Conservation (phyloP, 2,329 filamentous ascomycete species). For the Onygenales sp. region DNA sequence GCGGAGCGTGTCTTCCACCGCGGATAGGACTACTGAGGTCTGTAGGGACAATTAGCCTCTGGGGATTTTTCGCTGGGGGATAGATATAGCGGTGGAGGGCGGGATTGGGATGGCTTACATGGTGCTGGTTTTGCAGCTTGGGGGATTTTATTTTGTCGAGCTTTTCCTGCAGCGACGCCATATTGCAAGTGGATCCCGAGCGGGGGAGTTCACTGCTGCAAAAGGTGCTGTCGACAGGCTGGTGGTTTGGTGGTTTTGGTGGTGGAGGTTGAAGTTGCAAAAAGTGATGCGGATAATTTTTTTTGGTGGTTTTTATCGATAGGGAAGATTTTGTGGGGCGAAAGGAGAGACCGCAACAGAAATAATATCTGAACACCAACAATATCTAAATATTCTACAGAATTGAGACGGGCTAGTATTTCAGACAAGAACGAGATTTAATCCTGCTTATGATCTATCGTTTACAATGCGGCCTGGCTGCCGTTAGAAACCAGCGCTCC, state of each 20-base stretch:
- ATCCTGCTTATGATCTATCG: background rate
- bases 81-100: background rate
- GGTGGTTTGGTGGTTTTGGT: background rate
- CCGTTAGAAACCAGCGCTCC: too few relatives aligned
- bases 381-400: background rate
- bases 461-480: too few relatives aligned
- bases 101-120: slow-evolving; percentile 47
- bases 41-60: slow-evolving; percentile 25
- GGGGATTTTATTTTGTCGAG: slow-evolving; percentile 96
- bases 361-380: background rate
- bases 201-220: slow-evolving; percentile 15
- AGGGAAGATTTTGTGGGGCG: slow-evolving; percentile 3
- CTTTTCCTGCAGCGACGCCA: slow-evolving; percentile 70
- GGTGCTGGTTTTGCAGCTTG: slow-evolving; percentile 89
- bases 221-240: background rate
- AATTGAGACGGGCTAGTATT: too few relatives aligned
- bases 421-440: too few relatives aligned
- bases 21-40: slow-evolving; percentile 78
- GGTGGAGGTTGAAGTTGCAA: background rate
- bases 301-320: slow-evolving; percentile 6
- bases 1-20: slow-evolving; percentile 85
- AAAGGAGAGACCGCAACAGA: background rate
- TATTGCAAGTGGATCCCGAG: slow-evolving; percentile 24
- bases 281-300: background rate
- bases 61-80: background rate